Evolutionary conservation across 805 yeast species (phyloP), one percentile per base, ranked within the genome.

Genomic region (Lipomyces starkeyi): DNA sequence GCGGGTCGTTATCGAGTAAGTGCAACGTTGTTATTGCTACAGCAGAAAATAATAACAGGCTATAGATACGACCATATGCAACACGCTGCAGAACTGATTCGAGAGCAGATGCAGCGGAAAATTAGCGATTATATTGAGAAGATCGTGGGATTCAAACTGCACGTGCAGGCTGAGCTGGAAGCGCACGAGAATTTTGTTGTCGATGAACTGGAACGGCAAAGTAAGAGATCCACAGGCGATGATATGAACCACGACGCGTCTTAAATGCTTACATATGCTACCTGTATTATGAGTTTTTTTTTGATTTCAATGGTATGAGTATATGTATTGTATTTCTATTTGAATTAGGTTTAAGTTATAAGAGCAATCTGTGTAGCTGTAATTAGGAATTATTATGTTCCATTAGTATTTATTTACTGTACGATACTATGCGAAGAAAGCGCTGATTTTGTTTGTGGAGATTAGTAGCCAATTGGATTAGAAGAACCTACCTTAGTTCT

Each of bases 221-320:
- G 86, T 13, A 75, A 84, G 70, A 86, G 90, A 89, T 89, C 86
- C 74, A 89, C 89, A 1, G 90, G 86, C 72, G 82, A 81, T n/a
- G 59, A 37, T 43, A 43, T 17, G 40, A 13, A 13, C 20, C 9
- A 43, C 20, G 49, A 43, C 20, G 6, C 49, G 22, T 43, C 49
- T 3, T 43, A n/a, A 43, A 6, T 17, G 20, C 22, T 2, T 7
- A 7, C 22, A 3, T 43, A 1, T 2, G 49, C 9, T 43, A 1
- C 8, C 3, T 17, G 25, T 17, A 17, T 8, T 7, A 43, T 8
- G 49, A 37, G 14, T 27, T 2, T 25, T 25, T 27, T 37, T 37
- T 37, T 13, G 43, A 43, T 43, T 43, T n/a, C 22, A 5, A 17
- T 22, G 49, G 49, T n/a, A 20, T 11, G 17, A 5, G 17, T 17